A percentile compares a stretch with the other conserved stretches of the same genome.
Conservation (phyloP, 1,139 yeast genomes). For the Arxiozyma telluris region DNA sequence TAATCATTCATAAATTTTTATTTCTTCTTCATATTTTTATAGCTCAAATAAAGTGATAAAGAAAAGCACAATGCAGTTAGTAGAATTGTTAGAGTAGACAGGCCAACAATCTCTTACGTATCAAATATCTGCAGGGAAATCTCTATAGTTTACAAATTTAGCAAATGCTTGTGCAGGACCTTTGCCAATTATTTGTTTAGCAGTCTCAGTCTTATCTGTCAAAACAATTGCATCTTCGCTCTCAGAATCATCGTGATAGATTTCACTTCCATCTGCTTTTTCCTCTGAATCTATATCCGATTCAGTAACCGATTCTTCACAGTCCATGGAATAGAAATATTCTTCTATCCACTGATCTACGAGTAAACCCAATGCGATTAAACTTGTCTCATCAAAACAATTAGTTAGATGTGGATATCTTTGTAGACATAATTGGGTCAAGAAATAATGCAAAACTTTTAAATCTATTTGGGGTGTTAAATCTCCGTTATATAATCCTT, state of each 20-base stretch:
- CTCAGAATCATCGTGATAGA: background rate
- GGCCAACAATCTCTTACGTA: background rate
- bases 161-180: conserved; percentile 21
- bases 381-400: conserved; percentile 27
- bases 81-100: background rate
- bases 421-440: conserved; percentile 25
- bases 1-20: too few species aligned
- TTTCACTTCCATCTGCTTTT: background rate
- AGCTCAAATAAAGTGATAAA: background rate
- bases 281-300: conserved; percentile 4
- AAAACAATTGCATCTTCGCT: background rate
- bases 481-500: conserved; percentile 22
- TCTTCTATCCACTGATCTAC: conserved; percentile 29
- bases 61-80: background rate
- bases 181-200: conserved; percentile 5
- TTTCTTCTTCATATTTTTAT: too few species aligned
- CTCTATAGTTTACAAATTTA: conserved; percentile 22
- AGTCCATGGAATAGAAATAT: conserved; percentile 14
- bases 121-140: conserved; percentile 24
- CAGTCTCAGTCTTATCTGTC: background rate
- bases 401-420: conserved; percentile 26
- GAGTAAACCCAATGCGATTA: conserved; percentile 24
- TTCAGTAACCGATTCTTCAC: conserved; percentile 2
- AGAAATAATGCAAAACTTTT: conserved; percentile 28
- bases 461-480: conserved; percentile 26